These are phyloP conservation scores for Coccomyxa subellipsoidea DNA, from an alignment of 163 green algal species.

Conservation along the genomic window DNA sequence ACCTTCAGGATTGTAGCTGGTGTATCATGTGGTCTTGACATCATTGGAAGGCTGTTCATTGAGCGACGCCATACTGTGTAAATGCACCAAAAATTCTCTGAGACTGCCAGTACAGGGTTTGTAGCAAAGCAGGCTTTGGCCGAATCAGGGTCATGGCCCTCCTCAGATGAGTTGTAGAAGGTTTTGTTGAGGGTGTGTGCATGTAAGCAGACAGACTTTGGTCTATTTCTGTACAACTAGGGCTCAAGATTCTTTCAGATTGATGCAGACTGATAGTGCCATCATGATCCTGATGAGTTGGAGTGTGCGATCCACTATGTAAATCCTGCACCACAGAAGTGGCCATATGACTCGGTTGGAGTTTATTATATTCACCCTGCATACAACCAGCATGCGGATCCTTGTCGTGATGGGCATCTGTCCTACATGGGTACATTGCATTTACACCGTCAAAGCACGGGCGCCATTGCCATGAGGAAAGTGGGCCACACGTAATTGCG, in stretches of 20 bases:
- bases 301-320: no score
- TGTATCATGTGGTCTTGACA: not conserved
- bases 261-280: not conserved
- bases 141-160: no score
- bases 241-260: not conserved
- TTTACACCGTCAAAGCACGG: no score
- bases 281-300: no score
- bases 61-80: not conserved
- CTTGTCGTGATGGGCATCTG: no score
- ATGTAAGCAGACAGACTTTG: not conserved
- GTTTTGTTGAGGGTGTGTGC: not conserved
- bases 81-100: not conserved
- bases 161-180: not conserved
- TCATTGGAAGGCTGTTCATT: not conserved
- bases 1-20: not conserved
- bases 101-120: not conserved
- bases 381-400: no score
- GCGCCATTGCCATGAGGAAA: no score
- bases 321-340: no score
- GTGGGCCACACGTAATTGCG: no score
- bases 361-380: no score
- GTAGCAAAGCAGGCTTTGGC: not conserved
- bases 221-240: not conserved
- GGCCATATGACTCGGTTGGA: no score
- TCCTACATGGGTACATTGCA: no score